Evolutionary conservation across 73 alveolate genomes (phyloP).

Genomic region (Paramecium sexaurelia): DNA sequence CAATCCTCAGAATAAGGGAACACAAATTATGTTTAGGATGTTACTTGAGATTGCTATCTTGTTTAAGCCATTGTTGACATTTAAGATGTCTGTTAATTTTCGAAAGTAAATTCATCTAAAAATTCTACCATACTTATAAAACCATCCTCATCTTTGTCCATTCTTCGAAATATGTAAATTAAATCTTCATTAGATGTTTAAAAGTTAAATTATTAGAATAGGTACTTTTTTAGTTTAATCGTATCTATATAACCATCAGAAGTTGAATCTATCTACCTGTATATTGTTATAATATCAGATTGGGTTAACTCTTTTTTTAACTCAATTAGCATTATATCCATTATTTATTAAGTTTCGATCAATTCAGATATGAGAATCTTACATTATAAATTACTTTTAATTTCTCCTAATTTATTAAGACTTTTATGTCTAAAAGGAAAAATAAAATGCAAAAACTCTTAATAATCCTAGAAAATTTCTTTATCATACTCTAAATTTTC

Average conservation of each 20-base stretch:
- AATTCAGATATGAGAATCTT: not conserved
- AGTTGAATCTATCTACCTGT: not conserved
- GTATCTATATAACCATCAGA: slow-evolving; percentile 1
- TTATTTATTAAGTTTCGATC: not conserved
- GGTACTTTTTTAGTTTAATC: not conserved
- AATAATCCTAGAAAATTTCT: not conserved
- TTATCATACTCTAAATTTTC: not conserved
- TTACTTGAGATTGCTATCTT: not conserved
- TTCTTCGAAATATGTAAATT: not conserved
- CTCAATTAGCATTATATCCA: not conserved
- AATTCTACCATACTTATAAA: slow-evolving; percentile 47
- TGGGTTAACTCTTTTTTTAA: not conserved
- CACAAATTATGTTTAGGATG: not conserved
- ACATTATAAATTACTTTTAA: not conserved
- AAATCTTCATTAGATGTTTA: not conserved
- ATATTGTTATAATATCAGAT: not conserved
- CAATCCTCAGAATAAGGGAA: not conserved
- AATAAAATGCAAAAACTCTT: not conserved
- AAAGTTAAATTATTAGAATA: not conserved
- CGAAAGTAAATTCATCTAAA: not conserved
- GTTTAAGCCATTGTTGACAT: not conserved
- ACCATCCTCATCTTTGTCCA: slow-evolving; percentile 52
- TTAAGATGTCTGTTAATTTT: not conserved
- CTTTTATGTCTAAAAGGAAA: not conserved
- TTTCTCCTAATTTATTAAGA: not conserved